Conservation (phyloP, 768 basidiomycete genomes). For the Serendipita sp. region DNA sequence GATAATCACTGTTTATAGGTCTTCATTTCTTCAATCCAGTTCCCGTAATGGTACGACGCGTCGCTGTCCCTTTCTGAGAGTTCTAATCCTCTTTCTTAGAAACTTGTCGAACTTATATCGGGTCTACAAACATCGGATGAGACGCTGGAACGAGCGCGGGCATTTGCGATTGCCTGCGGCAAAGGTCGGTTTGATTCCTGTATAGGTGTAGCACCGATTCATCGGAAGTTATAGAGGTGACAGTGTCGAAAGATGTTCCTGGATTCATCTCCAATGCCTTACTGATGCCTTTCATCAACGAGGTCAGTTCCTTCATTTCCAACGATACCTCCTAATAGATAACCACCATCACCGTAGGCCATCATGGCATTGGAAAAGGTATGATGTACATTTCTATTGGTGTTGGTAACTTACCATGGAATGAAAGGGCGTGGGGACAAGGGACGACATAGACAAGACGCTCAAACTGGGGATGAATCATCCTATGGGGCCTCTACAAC, state of each 20-base stretch:
- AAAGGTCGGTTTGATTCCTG: constrained; percentile 40
- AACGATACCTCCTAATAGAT: background rate
- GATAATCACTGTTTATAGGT: constrained; percentile 27
- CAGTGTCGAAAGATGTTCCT: constrained; percentile 80
- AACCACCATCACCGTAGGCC: constrained; percentile 34
- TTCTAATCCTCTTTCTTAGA: constrained; percentile 27
- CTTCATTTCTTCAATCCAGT: constrained; percentile 96
- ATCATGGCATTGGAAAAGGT: constrained; percentile 90
- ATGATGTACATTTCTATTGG: background rate
- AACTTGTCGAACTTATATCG: constrained; percentile 90
- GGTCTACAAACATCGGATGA: constrained; percentile 76
- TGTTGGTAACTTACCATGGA: background rate
- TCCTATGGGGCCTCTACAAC: constrained; percentile 86
- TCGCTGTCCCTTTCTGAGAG: background rate
- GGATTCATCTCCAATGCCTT: constrained; percentile 92
- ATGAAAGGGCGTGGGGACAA: constrained; percentile 70
- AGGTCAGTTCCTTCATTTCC: constrained; percentile 31
- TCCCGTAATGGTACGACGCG: constrained; percentile 67
- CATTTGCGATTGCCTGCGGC: constrained; percentile 77
- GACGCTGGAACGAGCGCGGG: constrained; percentile 57
- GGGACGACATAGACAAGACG: constrained; percentile 92
- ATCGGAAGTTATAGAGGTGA: constrained; percentile 48
- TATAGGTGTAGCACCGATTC: background rate
- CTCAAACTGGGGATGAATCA: constrained; percentile 87
- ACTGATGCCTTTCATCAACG: constrained; percentile 95